Conservation (phyloP, 139 green algal genomes). For the Monoraphidium neglectum region DNA sequence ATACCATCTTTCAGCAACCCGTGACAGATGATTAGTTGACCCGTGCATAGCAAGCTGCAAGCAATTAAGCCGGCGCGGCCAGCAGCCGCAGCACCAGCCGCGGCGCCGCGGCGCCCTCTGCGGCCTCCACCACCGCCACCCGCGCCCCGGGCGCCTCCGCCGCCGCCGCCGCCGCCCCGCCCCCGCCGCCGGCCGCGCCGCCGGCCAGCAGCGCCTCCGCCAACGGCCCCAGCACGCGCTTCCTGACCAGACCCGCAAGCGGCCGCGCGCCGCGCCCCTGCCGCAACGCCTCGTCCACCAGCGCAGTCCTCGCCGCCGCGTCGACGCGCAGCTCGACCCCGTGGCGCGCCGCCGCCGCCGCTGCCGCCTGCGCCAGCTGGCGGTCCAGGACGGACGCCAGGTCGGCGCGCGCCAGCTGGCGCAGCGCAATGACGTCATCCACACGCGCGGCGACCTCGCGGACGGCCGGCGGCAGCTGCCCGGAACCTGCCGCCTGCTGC, state of each 20-base stretch:
- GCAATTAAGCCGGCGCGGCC: no score
- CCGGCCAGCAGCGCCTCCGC: constrained; percentile 17
- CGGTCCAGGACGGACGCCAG: constrained; percentile 15
- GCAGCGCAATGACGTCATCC: constrained; percentile 34
- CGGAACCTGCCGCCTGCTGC: background rate
- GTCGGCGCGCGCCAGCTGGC: constrained; percentile 8
- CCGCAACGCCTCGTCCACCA: background rate
- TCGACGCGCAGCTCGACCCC: constrained; percentile 16
- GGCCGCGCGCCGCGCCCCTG: constrained; percentile 3
- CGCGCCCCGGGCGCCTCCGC: no score
- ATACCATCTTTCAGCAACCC: no score
- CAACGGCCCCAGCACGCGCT: constrained; percentile 30
- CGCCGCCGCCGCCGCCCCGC: no score
- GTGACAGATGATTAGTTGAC: no score
- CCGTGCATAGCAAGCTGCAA: no score
- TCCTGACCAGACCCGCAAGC: constrained; percentile 15
- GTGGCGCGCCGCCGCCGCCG: background rate
- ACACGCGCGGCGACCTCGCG: constrained; percentile 36
- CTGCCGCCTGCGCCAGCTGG: constrained; percentile 28
- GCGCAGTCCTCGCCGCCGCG: background rate
- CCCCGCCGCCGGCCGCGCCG: no score
- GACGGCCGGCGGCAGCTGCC: constrained; percentile 8
- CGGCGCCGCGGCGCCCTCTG: no score
- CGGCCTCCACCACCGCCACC: no score
- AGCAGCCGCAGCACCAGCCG: no score